Evolutionary conservation across 106 monocot genomes (phyloP).

Genomic region (Allium cepa): DNA sequence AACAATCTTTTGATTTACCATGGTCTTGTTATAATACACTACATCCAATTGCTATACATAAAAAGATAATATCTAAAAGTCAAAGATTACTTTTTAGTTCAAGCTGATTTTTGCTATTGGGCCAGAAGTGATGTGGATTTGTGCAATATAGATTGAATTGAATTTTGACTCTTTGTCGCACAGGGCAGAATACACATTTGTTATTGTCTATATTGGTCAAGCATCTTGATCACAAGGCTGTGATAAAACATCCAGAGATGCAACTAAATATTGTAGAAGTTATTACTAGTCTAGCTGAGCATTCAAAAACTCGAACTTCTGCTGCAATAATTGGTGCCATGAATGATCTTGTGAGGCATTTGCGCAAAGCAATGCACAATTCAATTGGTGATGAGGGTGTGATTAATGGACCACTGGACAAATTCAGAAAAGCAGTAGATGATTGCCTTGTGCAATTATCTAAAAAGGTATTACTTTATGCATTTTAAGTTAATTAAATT

Average conservation of each 20-base stretch:
- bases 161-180: slow-evolving; percentile 7
- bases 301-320: slow-evolving; percentile 55
- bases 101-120: too few relatives aligned
- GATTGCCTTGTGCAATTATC: slow-evolving; percentile 71
- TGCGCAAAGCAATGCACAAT: slow-evolving; percentile 52
- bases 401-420: slow-evolving; percentile 39
- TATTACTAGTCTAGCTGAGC: slow-evolving; percentile 43
- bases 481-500: background rate
- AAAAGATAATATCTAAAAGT: background rate
- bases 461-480: slow-evolving; percentile 44
- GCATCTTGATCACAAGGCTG: slow-evolving; percentile 55
- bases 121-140: background rate
- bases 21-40: too few relatives aligned
- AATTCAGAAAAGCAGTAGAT: slow-evolving; percentile 48
- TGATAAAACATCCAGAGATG: slow-evolving; percentile 60
- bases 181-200: slow-evolving; percentile 62
- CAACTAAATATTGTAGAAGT: slow-evolving; percentile 69
- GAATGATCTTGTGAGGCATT: slow-evolving; percentile 68
- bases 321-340: slow-evolving; percentile 55
- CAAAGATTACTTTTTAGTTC: background rate
- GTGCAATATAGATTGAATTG: background rate
- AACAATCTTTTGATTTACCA: too few relatives aligned
- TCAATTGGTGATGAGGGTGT: slow-evolving; percentile 15
- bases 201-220: slow-evolving; percentile 56
- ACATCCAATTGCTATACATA: too few relatives aligned